phyloP scores from a whole-genome alignment of 164 flowering plant species.

The Stephania japonica region DNA sequence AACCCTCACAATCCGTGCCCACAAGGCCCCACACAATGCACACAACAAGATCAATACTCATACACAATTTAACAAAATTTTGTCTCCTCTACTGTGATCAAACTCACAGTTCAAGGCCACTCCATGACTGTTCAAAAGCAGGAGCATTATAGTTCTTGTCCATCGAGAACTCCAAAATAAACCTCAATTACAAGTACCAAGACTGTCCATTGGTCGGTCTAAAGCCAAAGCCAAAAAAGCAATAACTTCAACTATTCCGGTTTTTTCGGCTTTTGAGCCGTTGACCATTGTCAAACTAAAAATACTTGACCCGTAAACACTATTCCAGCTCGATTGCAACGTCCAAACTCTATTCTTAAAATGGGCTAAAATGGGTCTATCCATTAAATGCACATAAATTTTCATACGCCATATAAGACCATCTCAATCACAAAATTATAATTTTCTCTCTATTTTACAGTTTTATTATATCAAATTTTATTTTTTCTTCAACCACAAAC shows the following conservation, averaged over 20 bases:
- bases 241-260: not conserved
- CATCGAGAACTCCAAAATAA: not conserved
- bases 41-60: not conserved
- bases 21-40: not conserved
- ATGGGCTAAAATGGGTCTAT: no score
- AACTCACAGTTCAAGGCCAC: not conserved
- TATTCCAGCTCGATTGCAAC: not conserved
- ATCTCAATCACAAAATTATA: no score
- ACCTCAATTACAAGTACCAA: not conserved
- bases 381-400: no score
- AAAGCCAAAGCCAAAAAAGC: not conserved
- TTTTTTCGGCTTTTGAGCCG: not conserved
- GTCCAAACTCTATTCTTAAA: no score
- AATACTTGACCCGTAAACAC: not conserved
- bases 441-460: no score
- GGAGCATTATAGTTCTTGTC: not conserved
- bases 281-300: not conserved
- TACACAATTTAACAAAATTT: no score
- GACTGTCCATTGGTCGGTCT: not conserved
- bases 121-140: not conserved
- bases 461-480: no score
- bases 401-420: no score
- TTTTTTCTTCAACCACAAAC: no score
- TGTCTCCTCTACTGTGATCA: not conserved
- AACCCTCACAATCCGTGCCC: not conserved